These are phyloP conservation scores for Phytopythium helicoides DNA, from an alignment of 352 stramenopile genomes.

Conservation along the genomic window DNA sequence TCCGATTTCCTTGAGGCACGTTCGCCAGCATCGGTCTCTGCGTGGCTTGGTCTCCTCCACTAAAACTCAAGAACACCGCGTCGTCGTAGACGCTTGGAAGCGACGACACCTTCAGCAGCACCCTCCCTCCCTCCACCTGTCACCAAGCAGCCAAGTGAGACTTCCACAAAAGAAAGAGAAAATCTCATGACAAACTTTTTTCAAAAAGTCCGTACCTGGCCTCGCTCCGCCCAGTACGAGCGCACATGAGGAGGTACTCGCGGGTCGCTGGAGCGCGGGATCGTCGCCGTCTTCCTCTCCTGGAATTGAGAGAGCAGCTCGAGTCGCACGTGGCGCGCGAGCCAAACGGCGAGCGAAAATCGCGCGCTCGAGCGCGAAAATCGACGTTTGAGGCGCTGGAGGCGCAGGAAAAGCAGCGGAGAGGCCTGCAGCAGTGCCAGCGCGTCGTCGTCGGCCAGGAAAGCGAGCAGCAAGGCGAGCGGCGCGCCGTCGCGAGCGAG, in stretches of 20 bases:
- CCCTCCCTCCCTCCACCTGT: slow-evolving; percentile 22
- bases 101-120: slow-evolving; percentile 18
- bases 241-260: slow-evolving; percentile 53
- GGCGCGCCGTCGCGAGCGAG: too few relatives aligned
- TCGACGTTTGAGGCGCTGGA: background rate
- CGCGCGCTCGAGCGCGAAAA: slow-evolving; percentile 20
- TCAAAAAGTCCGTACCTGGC: slow-evolving; percentile 25
- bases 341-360: slow-evolving; percentile 39
- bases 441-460: too few relatives aligned
- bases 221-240: slow-evolving; percentile 53
- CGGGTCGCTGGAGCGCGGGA: slow-evolving; percentile 47
- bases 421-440: too few relatives aligned
- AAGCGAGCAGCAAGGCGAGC: too few relatives aligned
- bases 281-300: slow-evolving; percentile 42
- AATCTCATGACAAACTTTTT: too few relatives aligned
- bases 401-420: too few relatives aligned
- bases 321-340: slow-evolving; percentile 20
- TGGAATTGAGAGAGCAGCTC: slow-evolving; percentile 52
- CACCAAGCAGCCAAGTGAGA: background rate
- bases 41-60: slow-evolving; percentile 7
- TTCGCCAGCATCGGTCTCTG: slow-evolving; percentile 58
- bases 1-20: slow-evolving; percentile 41
- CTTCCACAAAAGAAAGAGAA: too few relatives aligned
- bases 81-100: slow-evolving; percentile 29
- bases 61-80: slow-evolving; percentile 27